Evolutionary conservation across 352 stramenopile genomes (phyloP).

Genomic region (Hyaloperonospora brassicae): DNA sequence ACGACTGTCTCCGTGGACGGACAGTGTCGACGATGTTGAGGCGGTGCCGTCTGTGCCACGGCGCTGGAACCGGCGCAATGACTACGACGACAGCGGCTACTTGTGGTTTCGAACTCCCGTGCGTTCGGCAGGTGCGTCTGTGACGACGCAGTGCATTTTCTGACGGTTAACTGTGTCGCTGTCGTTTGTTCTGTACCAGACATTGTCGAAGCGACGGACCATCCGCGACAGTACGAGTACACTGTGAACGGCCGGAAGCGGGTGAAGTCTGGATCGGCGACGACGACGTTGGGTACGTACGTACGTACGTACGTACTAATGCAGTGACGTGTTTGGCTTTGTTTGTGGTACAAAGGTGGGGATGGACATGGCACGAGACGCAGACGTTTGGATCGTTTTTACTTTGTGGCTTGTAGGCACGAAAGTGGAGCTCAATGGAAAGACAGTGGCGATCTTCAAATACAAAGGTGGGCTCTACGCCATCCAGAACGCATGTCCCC

Average conservation of each 20-base stretch:
- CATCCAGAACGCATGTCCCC: slow-evolving; percentile 71
- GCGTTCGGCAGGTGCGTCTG: slow-evolving; percentile 39
- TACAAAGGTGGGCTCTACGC: slow-evolving; percentile 57
- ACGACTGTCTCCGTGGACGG: slow-evolving; percentile 26
- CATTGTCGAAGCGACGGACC: slow-evolving; percentile 63
- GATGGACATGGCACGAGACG: too few species aligned
- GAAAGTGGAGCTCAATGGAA: slow-evolving; percentile 57
- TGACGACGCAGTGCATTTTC: background rate
- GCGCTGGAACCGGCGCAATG: slow-evolving; percentile 6
- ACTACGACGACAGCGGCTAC: slow-evolving; percentile 24
- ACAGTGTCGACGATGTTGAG: slow-evolving; percentile 21
- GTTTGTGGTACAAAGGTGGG: too few species aligned
- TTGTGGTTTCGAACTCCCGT: slow-evolving; percentile 66
- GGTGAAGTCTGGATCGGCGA: slow-evolving; percentile 55
- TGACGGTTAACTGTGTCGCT: background rate
- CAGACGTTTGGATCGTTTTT: too few species aligned
- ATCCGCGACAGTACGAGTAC: slow-evolving; percentile 64
- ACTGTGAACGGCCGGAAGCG: slow-evolving; percentile 66
- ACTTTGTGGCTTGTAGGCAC: slow-evolving; percentile 24
- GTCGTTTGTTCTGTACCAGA: slow-evolving; percentile 29
- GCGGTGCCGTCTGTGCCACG: slow-evolving; percentile 9
- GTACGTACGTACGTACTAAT: background rate
- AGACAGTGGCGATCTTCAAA: slow-evolving; percentile 76
- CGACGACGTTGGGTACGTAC: slow-evolving; percentile 45
- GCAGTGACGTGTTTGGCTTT: too few species aligned